Percentiles rank a stretch among this genome's conserved stretches.
Evolutionary conservation across 805 yeast genomes (phyloP).

Genomic region (Alloascoidea africana): DNA sequence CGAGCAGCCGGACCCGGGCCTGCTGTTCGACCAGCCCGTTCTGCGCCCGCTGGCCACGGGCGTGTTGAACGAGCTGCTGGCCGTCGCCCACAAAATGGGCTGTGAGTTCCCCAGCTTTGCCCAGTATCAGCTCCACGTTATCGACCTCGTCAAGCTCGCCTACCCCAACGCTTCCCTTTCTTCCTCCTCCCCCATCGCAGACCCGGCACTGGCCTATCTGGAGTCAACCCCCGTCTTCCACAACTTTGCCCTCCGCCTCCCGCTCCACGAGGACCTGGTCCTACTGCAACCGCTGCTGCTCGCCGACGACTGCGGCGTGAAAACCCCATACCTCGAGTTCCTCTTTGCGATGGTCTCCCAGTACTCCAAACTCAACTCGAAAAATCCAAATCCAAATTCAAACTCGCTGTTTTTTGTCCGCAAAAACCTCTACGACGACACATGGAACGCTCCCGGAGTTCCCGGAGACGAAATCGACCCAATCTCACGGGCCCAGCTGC

Average conservation of each 20-base stretch:
- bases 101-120: constrained; percentile 55
- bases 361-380: too few relatives aligned
- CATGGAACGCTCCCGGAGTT: too few relatives aligned
- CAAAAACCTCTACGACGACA: too few relatives aligned
- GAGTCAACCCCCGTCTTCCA: constrained; percentile 49
- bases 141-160: constrained; percentile 7
- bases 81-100: constrained; percentile 64
- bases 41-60: constrained; percentile 83
- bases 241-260: constrained; percentile 42
- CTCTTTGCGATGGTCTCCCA: too few relatives aligned
- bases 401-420: too few relatives aligned
- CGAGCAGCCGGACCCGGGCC: constrained; percentile 50
- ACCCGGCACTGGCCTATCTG: constrained; percentile 19
- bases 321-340: constrained; percentile 84
- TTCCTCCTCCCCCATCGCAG: constrained; percentile 7
- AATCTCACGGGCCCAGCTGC: too few relatives aligned
- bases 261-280: constrained; percentile 57
- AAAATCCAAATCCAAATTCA: too few relatives aligned
- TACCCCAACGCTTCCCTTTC: constrained; percentile 3
- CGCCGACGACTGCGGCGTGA: constrained; percentile 78
- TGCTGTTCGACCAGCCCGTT: constrained; percentile 48
- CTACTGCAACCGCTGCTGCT: constrained; percentile 74
- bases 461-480: too few relatives aligned
- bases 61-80: constrained; percentile 55
- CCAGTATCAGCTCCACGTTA: constrained; percentile 37